Evolutionary conservation across 2,329 filamentous ascomycete genomes (phyloP).

Genomic region (Fusarium buxicola): DNA sequence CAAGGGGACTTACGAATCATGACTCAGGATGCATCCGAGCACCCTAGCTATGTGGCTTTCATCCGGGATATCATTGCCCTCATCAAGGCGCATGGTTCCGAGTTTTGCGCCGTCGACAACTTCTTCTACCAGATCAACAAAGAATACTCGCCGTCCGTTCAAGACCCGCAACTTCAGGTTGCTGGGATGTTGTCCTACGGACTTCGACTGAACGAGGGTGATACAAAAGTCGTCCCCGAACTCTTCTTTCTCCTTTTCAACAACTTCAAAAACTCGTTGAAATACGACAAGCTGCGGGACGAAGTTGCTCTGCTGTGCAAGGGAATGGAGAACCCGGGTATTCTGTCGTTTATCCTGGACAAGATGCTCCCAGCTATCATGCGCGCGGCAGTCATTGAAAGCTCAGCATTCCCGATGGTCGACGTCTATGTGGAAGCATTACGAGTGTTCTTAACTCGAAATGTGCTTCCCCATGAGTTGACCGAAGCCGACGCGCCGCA

Average conservation of each 20-base stretch:
- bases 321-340: constrained; percentile 59
- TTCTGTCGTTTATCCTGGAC: constrained; percentile 61
- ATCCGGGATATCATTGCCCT: constrained; percentile 64
- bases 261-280: constrained; percentile 67
- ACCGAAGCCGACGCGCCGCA: constrained; percentile 49
- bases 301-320: constrained; percentile 59
- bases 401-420: constrained; percentile 60
- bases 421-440: constrained; percentile 63
- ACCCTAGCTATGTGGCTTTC: constrained; percentile 62
- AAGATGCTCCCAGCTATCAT: constrained; percentile 68
- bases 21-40: constrained; percentile 53
- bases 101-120: constrained; percentile 64
- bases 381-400: constrained; percentile 50
- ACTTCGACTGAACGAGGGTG: constrained; percentile 64
- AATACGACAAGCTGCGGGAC: constrained; percentile 60
- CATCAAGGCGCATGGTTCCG: constrained; percentile 65
- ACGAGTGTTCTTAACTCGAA: constrained; percentile 49
- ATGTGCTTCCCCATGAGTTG: constrained; percentile 54
- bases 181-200: constrained; percentile 68
- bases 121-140: constrained; percentile 68
- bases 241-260: constrained; percentile 69
- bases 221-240: constrained; percentile 58
- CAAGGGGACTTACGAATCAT: constrained; percentile 60
- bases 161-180: constrained; percentile 68
- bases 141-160: constrained; percentile 65